These are phyloP conservation scores for Nannochloropsis salina DNA, from an alignment of 108 stramenopile species.

Conservation along the genomic window DNA sequence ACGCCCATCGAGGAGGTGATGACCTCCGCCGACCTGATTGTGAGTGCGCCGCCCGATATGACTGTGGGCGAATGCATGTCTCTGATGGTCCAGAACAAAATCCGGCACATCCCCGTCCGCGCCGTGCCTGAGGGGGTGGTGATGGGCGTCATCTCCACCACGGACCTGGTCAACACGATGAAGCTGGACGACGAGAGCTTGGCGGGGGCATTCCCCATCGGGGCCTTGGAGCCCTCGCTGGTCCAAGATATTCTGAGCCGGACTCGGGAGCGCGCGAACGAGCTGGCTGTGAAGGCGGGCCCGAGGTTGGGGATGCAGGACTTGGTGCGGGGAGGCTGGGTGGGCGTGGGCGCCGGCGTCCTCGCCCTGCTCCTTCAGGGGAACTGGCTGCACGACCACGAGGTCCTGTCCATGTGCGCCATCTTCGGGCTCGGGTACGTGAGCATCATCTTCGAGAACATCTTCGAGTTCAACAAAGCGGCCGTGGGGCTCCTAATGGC, in stretches of 20 bases:
- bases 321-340: conserved; percentile 61
- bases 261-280: conserved; percentile 73
- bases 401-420: conserved; percentile 68
- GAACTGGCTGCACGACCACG: conserved; percentile 68
- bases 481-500: conserved; percentile 82
- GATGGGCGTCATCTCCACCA: background rate
- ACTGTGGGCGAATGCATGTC: conserved; percentile 72
- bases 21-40: conserved; percentile 59
- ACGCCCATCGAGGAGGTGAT: conserved; percentile 64
- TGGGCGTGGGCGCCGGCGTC: conserved; percentile 52
- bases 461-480: conserved; percentile 87
- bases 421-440: conserved; percentile 83
- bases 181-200: conserved; percentile 1
- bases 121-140: background rate
- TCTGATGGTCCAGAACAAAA: background rate
- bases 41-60: conserved; percentile 55
- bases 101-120: conserved; percentile 20
- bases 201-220: conserved; percentile 3
- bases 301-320: conserved; percentile 61
- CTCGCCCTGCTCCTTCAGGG: conserved; percentile 64
- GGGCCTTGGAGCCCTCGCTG: background rate
- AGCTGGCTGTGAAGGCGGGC: conserved; percentile 47
- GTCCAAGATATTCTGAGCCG: conserved; percentile 63
- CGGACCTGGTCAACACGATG: conserved; percentile 20
- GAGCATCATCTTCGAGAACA: conserved; percentile 86